A percentile compares a stretch with the other conserved stretches of the same genome.
These are phyloP conservation scores for Crinitomyces ghanaensis DNA, from an alignment of 805 yeast species.

Conservation along the genomic window DNA sequence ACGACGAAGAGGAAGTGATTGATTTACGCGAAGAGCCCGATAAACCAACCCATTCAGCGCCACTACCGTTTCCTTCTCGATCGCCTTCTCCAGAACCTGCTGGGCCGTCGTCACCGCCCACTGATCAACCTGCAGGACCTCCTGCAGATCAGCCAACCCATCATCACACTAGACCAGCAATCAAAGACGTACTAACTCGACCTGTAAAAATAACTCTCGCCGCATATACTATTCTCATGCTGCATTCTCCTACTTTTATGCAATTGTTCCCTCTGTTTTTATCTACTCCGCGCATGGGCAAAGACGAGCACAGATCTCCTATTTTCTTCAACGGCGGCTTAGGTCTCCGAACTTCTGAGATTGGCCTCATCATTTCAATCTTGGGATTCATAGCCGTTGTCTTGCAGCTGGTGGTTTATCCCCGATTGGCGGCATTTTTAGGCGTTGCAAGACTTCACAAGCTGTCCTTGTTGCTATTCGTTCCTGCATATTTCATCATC, in stretches of 20 bases:
- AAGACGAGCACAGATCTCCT: slow-evolving; percentile 29
- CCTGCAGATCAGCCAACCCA: slow-evolving; percentile 8
- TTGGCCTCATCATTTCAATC: slow-evolving; percentile 39
- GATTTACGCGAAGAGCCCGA: not conserved
- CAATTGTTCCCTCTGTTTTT: slow-evolving; percentile 47
- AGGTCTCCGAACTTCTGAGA: slow-evolving; percentile 35
- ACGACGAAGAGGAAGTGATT: slow-evolving; percentile 3
- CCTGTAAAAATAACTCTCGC: slow-evolving; percentile 16
- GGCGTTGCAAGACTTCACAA: slow-evolving; percentile 36
- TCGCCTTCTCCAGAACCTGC: not conserved
- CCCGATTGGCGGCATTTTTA: slow-evolving; percentile 37
- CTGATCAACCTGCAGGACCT: slow-evolving; percentile 3
- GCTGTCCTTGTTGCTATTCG: slow-evolving; percentile 32
- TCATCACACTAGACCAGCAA: too few species aligned
- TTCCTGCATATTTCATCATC: slow-evolving; percentile 33
- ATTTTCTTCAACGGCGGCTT: slow-evolving; percentile 41
- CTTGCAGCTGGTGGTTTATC: slow-evolving; percentile 39
- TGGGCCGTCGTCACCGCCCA: not conserved
- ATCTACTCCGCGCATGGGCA: slow-evolving; percentile 26
- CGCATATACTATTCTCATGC: slow-evolving; percentile 25
- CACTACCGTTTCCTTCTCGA: not conserved
- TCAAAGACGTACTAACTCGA: slow-evolving; percentile 13
- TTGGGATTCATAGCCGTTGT: slow-evolving; percentile 45
- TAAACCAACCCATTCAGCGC: slow-evolving; percentile 1
- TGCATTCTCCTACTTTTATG: slow-evolving; percentile 38